Evolutionary conservation across 495 filamentous ascomycete species (phyloP), one percentile per base, ranked within the genome.

Genomic region (Arthonia radiata): DNA sequence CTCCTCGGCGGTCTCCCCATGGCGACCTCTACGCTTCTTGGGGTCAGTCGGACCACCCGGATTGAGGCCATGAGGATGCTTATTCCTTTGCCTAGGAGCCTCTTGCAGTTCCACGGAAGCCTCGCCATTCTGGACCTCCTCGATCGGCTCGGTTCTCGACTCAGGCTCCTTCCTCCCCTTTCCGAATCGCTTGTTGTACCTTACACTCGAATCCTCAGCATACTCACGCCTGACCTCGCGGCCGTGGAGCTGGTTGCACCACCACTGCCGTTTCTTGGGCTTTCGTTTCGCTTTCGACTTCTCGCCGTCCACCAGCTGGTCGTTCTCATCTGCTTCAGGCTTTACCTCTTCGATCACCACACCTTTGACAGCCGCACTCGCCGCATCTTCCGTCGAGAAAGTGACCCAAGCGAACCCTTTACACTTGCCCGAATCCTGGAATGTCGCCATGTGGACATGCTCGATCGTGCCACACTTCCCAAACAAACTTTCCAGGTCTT

Each of bases 321-420:
- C 33, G 23, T 38, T 43, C 29, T 56, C 54, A 11, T 54, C 53
- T 18, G 65, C 54, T 15, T 49, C 58, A 19, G 61, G 58, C 23
- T 65, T 59, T 21, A 68, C 64, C 16, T 61, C 59, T 22, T 70
- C 61, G 38, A 64, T 57, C 25, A 80, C 57, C 41, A 64, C 90
- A 2, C 89, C 89, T 33, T 63, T 70, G 36, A 91, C 79, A 5
- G 81, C 86, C 40, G 62, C 65, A 37, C 66, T 55, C 0, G 75
- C 79, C 0, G 69, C 62, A 12, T 73, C 68, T 11, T 78, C 35
- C 14, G 79, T 68, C 41, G 69, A 67, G 50, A 94, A 99, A 21
- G 72, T 71, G 25, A 94, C 67, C 76, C 86, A 94, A 12, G 71
- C 82, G 54, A 76, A 99, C 1, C 86, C 86, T 53, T 93, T 93